Conservation (phyloP, 1,139 yeast genomes). For the Magnusiomyces tetraspermus region DNA sequence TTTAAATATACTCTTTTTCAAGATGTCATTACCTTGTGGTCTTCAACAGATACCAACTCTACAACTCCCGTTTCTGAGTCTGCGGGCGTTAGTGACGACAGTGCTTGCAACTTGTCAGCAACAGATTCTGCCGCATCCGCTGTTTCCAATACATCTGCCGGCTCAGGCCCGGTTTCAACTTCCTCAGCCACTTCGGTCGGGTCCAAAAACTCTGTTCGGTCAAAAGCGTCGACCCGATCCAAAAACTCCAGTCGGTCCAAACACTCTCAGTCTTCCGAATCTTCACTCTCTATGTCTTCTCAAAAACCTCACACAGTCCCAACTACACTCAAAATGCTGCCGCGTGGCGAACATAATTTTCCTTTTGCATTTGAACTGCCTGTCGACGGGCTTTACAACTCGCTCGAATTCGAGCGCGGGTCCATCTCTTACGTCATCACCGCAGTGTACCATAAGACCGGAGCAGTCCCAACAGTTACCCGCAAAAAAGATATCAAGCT, state of each 20-base stretch:
- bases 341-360: constrained; percentile 72
- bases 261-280: neutral
- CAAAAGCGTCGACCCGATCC: neutral
- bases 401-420: constrained; percentile 79
- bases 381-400: constrained; percentile 56
- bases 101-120: neutral
- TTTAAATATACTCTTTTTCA: constrained; percentile 43
- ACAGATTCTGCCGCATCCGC: neutral
- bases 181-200: neutral
- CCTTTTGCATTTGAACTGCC: constrained; percentile 79
- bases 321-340: constrained; percentile 10
- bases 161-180: neutral
- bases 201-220: neutral
- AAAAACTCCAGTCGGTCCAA: neutral
- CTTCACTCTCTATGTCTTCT: constrained; percentile 6
- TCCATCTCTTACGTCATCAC: constrained; percentile 59
- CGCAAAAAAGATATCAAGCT: constrained; percentile 44
- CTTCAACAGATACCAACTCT: constrained; percentile 30
- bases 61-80: neutral
- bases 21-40: constrained; percentile 61
- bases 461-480: constrained; percentile 19
- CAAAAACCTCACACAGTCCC: constrained; percentile 7
- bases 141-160: neutral
- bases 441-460: constrained; percentile 41
- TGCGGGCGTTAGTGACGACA: neutral